Conservation (phyloP, 345 rosid species). For the Acer saccharum region DNA sequence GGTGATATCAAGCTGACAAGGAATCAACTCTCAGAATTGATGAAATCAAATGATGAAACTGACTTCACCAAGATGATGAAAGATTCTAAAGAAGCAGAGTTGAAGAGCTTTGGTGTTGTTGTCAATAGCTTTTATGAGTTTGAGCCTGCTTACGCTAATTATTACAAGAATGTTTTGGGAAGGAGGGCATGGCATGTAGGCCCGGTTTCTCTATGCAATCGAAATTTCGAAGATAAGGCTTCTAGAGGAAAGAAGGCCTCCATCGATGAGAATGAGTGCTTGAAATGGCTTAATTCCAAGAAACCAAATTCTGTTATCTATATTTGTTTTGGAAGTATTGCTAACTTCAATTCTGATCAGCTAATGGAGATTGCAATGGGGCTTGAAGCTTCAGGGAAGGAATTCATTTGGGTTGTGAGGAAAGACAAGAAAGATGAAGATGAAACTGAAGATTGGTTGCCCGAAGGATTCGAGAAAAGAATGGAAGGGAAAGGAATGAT, state of each 20-base stretch:
- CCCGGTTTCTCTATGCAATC: too few species aligned
- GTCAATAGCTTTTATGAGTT: too few species aligned
- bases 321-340: constrained; percentile 40
- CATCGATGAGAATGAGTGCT: too few species aligned
- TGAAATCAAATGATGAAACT: neutral
- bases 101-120: constrained; percentile 29
- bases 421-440: constrained; percentile 28
- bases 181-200: too few species aligned
- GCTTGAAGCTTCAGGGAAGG: constrained; percentile 49
- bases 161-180: too few species aligned
- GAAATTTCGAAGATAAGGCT: too few species aligned
- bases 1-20: constrained; percentile 30
- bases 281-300: too few species aligned
- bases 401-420: constrained; percentile 58
- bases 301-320: too few species aligned
- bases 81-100: constrained; percentile 21
- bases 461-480: constrained; percentile 41
- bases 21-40: constrained; percentile 8
- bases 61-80: neutral
- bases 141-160: too few species aligned
- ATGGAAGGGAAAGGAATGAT: constrained; percentile 43
- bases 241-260: too few species aligned
- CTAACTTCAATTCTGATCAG: constrained; percentile 30
- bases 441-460: constrained; percentile 34
- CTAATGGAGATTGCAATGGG: constrained; percentile 52